A percentile compares a stretch with the other conserved stretches of the same genome.
Conservation (phyloP, 2,329 filamentous ascomycete genomes). For the Aspergillus ruber region DNA sequence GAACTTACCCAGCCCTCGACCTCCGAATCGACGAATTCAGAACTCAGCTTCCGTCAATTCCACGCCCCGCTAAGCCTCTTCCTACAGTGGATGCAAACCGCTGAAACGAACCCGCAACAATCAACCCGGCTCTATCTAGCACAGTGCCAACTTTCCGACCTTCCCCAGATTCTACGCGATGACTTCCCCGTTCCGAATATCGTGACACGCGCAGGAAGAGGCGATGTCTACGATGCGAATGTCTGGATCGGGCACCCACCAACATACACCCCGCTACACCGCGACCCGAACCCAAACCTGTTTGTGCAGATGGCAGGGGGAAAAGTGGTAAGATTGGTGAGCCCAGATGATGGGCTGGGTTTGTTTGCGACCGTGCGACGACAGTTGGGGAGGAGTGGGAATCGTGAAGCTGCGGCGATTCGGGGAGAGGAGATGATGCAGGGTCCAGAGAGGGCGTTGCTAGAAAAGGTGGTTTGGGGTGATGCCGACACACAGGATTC, state of each 20-base stretch:
- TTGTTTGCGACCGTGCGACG: slow-evolving; percentile 55
- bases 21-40: neutral
- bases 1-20: slow-evolving; percentile 44
- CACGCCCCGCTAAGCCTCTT: slow-evolving; percentile 56
- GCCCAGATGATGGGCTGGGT: slow-evolving; percentile 55
- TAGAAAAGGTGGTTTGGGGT: slow-evolving; percentile 68
- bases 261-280: slow-evolving; percentile 84
- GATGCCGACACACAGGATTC: slow-evolving; percentile 20
- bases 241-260: slow-evolving; percentile 84
- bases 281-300: slow-evolving; percentile 89
- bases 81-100: slow-evolving; percentile 44
- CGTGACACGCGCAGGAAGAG: slow-evolving; percentile 59
- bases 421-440: slow-evolving; percentile 88
- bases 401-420: slow-evolving; percentile 44
- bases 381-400: slow-evolving; percentile 28
- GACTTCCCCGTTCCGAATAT: slow-evolving; percentile 65
- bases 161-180: slow-evolving; percentile 56
- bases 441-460: slow-evolving; percentile 59
- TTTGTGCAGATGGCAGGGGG: slow-evolving; percentile 73
- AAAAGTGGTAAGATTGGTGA: slow-evolving; percentile 68
- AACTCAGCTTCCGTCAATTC: slow-evolving; percentile 39
- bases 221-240: slow-evolving; percentile 80
- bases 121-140: slow-evolving; percentile 67
- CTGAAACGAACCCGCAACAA: slow-evolving; percentile 17
- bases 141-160: slow-evolving; percentile 64